Base-by-base conservation (phyloP, 2,329 filamentous ascomycete genomes). In the Neodidymelliopsis sp. region DNA sequence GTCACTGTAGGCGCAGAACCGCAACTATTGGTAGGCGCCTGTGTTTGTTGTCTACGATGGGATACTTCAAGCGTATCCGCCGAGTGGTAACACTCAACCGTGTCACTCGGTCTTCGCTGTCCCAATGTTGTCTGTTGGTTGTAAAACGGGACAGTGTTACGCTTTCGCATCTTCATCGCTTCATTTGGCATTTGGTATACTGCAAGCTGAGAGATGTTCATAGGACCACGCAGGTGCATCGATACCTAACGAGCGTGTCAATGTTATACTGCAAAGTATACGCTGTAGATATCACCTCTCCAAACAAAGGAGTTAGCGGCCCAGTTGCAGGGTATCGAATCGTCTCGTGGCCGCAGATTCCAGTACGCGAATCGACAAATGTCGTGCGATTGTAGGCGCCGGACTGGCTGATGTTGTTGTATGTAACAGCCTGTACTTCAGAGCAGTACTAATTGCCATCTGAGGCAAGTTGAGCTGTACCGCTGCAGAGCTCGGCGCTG, bases 141-240 rank as follows among this genome's bases (percentile, higher is more conserved):
- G 48, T 59, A 60, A 30, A 63, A 63, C 1, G 58, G 56, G 11
- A 63, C 54, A 6, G 45, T 55, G 15, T 37, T 53, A 16, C 62
- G 54, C 38, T 53, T 62, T 15, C 31, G 38, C 40, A 63, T 42
- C 11, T 53, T 47, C 25, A 54, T 40, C 19, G 53, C 49, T 23
- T 65, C 55, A 13, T 38, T 43, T 4, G 65, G 62, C 6, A 83
- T 79, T 34, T 77, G 80, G 71, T 91, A 92, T 44, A 85, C 84
- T 9, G 87, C 89, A 44, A 91, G 78, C 58, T 89, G 81, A 65
- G 84, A 84, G 23, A 92, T 67, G 28, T 81, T 74, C 59, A 89
- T 70, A 1, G 89, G 88, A 3, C 89, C 89, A 59, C 88, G 85
- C 65, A 91, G 79, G 68, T 90, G 86, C 54, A 90, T 72, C 1